Conservation (phyloP, 257 asterid species). For the Solanum pennellii region DNA sequence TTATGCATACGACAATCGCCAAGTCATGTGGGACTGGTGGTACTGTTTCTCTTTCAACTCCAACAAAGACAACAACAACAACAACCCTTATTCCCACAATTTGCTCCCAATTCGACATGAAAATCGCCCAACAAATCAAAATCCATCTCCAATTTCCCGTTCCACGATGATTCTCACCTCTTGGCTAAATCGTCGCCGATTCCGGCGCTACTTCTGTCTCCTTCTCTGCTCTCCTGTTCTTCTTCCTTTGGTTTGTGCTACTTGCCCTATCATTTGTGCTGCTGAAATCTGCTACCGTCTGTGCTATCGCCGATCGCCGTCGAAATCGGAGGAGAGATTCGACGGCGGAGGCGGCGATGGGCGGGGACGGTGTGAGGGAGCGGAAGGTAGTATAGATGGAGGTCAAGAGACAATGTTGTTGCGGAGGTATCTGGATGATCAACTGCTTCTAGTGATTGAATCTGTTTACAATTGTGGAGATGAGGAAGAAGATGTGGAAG, state of each 20-base stretch:
- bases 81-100: not conserved
- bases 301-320: not conserved
- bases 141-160: constrained; percentile 15
- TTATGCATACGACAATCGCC: not conserved
- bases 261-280: constrained; percentile 28
- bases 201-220: constrained; percentile 28
- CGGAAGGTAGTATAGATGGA: not conserved
- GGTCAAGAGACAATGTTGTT: constrained; percentile 21
- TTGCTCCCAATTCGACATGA: not conserved
- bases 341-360: not conserved
- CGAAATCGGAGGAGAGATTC: not conserved
- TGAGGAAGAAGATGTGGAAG: not conserved
- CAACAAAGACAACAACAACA: not conserved
- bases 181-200: constrained; percentile 26
- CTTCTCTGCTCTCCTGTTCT: constrained; percentile 36
- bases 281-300: constrained; percentile 14
- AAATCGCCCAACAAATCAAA: not conserved
- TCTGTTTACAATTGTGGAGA: not conserved
- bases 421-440: constrained; percentile 47
- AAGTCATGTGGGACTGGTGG: not conserved
- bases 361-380: not conserved
- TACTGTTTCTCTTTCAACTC: not conserved
- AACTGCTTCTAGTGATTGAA: constrained; percentile 19
- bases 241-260: constrained; percentile 25
- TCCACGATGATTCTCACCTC: constrained; percentile 16